phyloP scores from a whole-genome alignment of 2,329 filamentous ascomycete species.

The Huntiella abstrusa region DNA sequence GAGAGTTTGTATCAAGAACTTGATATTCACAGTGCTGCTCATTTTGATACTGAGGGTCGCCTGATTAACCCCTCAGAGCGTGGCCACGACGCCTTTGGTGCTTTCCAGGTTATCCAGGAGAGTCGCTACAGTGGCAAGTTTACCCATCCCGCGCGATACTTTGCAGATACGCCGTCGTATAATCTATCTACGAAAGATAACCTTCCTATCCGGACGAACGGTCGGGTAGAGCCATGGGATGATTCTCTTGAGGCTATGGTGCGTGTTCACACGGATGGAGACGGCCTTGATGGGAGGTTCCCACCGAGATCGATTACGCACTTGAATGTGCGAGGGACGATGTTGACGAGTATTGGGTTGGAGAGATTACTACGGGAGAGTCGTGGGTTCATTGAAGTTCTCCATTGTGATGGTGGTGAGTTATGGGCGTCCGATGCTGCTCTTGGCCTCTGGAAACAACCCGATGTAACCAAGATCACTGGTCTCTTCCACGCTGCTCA shows the following conservation, averaged over 20 bases:
- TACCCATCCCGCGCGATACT: slow-evolving; percentile 27
- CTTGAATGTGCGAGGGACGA: slow-evolving; percentile 32
- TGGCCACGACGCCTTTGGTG: slow-evolving; percentile 21
- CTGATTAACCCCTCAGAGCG: slow-evolving; percentile 16
- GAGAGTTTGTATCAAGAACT: slow-evolving; percentile 3
- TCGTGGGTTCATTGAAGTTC: slow-evolving; percentile 29
- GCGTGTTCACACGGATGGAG: slow-evolving; percentile 14
- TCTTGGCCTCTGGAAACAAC: slow-evolving; percentile 17
- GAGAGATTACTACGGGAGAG: slow-evolving; percentile 24
- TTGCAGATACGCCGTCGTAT: slow-evolving; percentile 30
- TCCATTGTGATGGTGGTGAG: slow-evolving; percentile 17
- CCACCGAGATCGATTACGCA: slow-evolving; percentile 26
- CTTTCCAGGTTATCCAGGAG: slow-evolving; percentile 28
- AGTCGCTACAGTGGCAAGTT: slow-evolving; percentile 27
- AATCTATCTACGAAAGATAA: slow-evolving; percentile 7
- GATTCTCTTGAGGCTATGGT: slow-evolving; percentile 17
- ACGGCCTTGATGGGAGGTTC: slow-evolving; percentile 8
- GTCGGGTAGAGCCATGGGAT: slow-evolving; percentile 15
- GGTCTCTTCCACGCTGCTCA: slow-evolving; percentile 28
- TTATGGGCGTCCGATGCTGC: slow-evolving; percentile 1
- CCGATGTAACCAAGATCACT: slow-evolving; percentile 2
- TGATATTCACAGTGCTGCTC: slow-evolving; percentile 11
- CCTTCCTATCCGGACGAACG: slow-evolving; percentile 15
- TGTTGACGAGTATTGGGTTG: slow-evolving; percentile 26
- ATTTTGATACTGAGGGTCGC: slow-evolving; percentile 28